Percentiles rank a stretch among this genome's conserved stretches.
phyloP scores from a whole-genome alignment of 2,329 filamentous ascomycete species.

The Trichoderma sp. region DNA sequence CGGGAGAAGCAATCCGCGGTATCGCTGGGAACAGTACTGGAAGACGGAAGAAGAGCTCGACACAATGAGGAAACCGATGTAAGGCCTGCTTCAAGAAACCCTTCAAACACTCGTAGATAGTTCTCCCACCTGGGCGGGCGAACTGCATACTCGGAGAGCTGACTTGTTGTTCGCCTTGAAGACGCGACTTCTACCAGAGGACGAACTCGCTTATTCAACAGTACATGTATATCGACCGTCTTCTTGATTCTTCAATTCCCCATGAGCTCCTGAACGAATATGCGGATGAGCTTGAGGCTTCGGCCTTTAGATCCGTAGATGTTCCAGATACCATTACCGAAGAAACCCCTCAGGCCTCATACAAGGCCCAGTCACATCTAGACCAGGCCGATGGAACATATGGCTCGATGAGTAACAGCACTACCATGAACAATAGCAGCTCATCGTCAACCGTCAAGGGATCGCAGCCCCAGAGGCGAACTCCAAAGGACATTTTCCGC shows the following conservation, averaged over 20 bases:
- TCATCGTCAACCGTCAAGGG: slow-evolving; percentile 35
- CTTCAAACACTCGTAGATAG: neutral
- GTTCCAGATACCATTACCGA: slow-evolving; percentile 79
- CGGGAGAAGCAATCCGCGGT: slow-evolving; percentile 83
- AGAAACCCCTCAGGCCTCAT: slow-evolving; percentile 51
- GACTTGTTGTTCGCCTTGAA: slow-evolving; percentile 37
- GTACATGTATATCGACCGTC: slow-evolving; percentile 89
- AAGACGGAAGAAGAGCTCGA: slow-evolving; percentile 76
- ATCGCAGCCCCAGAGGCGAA: slow-evolving; percentile 67
- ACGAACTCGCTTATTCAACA: slow-evolving; percentile 88
- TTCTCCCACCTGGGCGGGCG: neutral
- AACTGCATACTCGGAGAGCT: neutral
- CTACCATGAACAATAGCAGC: slow-evolving; percentile 37
- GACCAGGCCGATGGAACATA: slow-evolving; percentile 35
- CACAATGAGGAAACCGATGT: slow-evolving; percentile 72
- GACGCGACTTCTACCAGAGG: slow-evolving; percentile 83
- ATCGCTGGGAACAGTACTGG: slow-evolving; percentile 86
- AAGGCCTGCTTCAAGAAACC: slow-evolving; percentile 32
- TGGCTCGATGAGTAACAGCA: slow-evolving; percentile 37
- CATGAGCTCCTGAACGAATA: slow-evolving; percentile 93
- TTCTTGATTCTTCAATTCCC: slow-evolving; percentile 90
- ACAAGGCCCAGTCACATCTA: slow-evolving; percentile 35
- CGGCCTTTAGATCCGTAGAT: slow-evolving; percentile 58
- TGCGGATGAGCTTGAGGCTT: slow-evolving; percentile 61
- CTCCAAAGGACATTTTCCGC: slow-evolving; percentile 84